phyloP scores from a whole-genome alignment of 1,284 basidiomycete species.

The Crucibulum cyathiforme region DNA sequence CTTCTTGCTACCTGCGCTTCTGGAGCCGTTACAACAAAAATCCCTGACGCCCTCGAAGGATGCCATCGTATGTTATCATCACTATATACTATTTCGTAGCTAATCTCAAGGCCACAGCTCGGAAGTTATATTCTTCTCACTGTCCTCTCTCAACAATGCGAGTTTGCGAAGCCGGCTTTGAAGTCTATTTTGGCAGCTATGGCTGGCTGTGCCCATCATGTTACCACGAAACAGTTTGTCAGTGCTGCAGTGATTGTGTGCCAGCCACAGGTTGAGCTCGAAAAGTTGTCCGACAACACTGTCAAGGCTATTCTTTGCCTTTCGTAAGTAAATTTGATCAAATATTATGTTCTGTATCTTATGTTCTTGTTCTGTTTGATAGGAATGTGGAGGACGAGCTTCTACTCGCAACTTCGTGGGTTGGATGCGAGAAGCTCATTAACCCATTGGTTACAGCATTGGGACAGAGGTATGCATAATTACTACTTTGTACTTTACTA shows the following conservation, averaged over 20 bases:
- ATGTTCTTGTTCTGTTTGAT: conserved; percentile 1
- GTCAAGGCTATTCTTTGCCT: conserved; percentile 49
- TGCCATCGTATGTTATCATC: conserved; percentile 52
- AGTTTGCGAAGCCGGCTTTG: conserved; percentile 60
- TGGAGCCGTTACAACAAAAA: conserved; percentile 59
- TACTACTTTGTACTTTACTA: not conserved
- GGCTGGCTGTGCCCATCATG: conserved; percentile 53
- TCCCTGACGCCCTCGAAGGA: conserved; percentile 49
- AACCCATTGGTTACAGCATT: conserved; percentile 56
- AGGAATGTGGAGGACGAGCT: conserved; percentile 61
- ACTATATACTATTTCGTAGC: not conserved
- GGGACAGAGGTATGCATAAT: conserved; percentile 46
- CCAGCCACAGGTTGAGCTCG: conserved; percentile 59
- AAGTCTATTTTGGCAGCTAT: conserved; percentile 64
- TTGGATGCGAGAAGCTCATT: conserved; percentile 67
- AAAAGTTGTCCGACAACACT: conserved; percentile 49
- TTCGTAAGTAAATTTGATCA: conserved; percentile 44
- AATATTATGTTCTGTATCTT: not conserved
- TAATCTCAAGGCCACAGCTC: conserved; percentile 52
- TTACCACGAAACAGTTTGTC: conserved; percentile 59
- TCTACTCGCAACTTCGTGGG: conserved; percentile 46
- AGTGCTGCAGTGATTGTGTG: conserved; percentile 66
- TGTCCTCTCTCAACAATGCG: conserved; percentile 68
- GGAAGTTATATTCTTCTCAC: conserved; percentile 75
- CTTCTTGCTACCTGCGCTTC: conserved; percentile 64